phyloP scores from a whole-genome alignment of 2,329 filamentous ascomycete genomes.

The Verticillium albo-atrum region DNA sequence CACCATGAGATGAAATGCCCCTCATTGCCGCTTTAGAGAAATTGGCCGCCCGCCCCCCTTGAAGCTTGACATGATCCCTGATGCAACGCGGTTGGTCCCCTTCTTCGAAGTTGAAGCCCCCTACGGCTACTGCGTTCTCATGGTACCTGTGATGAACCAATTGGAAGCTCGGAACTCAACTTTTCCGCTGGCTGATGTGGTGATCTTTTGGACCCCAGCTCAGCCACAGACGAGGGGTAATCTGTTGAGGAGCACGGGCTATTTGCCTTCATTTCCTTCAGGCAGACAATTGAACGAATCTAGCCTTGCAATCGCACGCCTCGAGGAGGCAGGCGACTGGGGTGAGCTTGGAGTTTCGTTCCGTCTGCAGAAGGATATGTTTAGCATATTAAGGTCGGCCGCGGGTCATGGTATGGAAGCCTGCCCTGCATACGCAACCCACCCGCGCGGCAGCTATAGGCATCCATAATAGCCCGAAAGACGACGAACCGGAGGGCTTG shows the following conservation, averaged over 20 bases:
- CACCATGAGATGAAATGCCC: slow-evolving; percentile 50
- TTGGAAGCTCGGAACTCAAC: background rate
- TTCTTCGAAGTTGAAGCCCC: background rate
- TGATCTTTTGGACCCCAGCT: background rate
- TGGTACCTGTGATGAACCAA: background rate
- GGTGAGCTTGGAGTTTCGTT: background rate
- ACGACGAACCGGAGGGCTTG: background rate
- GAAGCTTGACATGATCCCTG: background rate
- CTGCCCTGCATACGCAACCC: background rate
- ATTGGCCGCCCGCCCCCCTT: slow-evolving; percentile 3
- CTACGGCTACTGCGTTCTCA: background rate
- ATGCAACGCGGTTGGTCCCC: background rate
- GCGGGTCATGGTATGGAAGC: background rate
- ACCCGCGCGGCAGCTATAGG: background rate
- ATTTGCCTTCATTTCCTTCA: background rate
- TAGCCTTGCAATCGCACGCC: background rate
- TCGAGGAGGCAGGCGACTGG: background rate
- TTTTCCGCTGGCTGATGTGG: background rate
- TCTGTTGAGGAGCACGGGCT: background rate
- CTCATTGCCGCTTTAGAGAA: slow-evolving; percentile 60
- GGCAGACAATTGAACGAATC: background rate
- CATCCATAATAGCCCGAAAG: background rate
- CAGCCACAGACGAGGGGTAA: background rate
- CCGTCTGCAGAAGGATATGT: background rate
- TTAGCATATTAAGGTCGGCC: background rate